Base-by-base conservation (phyloP, 2,329 filamentous ascomycete species). In the Penicillium expansum region DNA sequence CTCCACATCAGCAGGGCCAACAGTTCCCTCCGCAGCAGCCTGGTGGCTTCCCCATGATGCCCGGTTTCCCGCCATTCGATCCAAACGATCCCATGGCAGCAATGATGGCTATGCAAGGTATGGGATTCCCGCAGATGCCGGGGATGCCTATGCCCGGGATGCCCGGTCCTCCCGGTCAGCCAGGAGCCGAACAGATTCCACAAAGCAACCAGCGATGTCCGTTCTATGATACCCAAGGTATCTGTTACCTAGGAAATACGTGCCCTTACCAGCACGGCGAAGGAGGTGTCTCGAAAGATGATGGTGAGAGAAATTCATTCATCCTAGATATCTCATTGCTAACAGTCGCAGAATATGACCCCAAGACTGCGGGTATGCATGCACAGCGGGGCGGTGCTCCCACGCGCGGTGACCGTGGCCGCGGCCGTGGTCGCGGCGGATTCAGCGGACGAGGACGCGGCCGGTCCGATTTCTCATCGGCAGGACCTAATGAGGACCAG, bases 181-280 rank as follows among this genome's bases (percentile, higher is more conserved):
- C 67, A 30, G 62, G 61, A 14, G 66, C 59, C 48, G 69, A 69
- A 16, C 63, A 70, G 18, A 67, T 72, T 48, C 48, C 48, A 16
- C 35, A 56, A 35, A 66, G 68, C 57, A 63, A 74, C 52, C 65
- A 76, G 69, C 76, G 79, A 48, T 86, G 84, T 66, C 75, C 74
- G 38, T 81, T 84, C 67, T 86, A 85, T 62, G 82, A 86, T 58
- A 82, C 74, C 0, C 82, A 83, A 61, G 84, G 84, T 6, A 84
- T 81, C 57, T 86, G 84, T 64, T 78, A 81, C 13, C 63, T 80
- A 43, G 84, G 84, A 24, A 78, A 74, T 52, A 73, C 77, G n/a
- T 86, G 84, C 67, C 81, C 80, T 0, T 84, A 82, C 60, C 79
- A 84, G 62, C 83, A 86, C 66, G 82, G 80, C 14, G 74, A 75